Base-by-base conservation (phyloP, 768 basidiomycete species). In the Rhodotorula sphaerocarpa region DNA sequence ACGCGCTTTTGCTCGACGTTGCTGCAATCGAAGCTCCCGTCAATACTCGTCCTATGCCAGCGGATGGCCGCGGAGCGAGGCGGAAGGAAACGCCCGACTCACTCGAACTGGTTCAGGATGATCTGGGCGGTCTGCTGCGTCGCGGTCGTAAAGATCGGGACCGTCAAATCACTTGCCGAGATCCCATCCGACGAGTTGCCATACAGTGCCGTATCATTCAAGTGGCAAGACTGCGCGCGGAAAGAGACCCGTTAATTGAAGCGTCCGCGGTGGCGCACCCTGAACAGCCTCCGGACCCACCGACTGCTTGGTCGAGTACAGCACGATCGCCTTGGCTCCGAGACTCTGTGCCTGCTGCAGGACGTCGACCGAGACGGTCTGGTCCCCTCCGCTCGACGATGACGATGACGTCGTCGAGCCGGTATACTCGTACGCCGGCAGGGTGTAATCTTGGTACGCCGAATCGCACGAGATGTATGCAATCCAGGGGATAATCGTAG, bases 391-490 rank as follows among this genome's bases (percentile, higher is more conserved):
- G 27, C 6, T 20, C 10, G 48, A 21, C 39, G 41, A n/a, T n/a
- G 4, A 30, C 48, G 10, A 18, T 27, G 21, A 4, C n/a, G 42
- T 45, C 42, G 46, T 11, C 18, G 30, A 36, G 20, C 43, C 34
- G n/a, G 23, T 55, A 7, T 14, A 18, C 10, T 30, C 47, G 60
- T 16, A n/a, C 30, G 28, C 34, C 2, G 50, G 15, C 7, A 48
- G 33, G 15, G 16, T 33, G 43, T 16, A 5, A 18, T 43, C 6
- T 34, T 44, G 23, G 18, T 7, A n/a, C 1, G 45, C 3, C 5
- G 30, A 6, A 54, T 67, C 66, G 54, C 66, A 67, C 14, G 57
- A 59, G 33, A 67, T 50, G 61, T 48, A 51, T 2, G 61, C 61
- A 50, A 67, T 42, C 39, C 45, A 67, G 20, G 66, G 66, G 20